Conservation (phyloP, 441 rosid species). For the Euphorbia schlechtendalii region DNA sequence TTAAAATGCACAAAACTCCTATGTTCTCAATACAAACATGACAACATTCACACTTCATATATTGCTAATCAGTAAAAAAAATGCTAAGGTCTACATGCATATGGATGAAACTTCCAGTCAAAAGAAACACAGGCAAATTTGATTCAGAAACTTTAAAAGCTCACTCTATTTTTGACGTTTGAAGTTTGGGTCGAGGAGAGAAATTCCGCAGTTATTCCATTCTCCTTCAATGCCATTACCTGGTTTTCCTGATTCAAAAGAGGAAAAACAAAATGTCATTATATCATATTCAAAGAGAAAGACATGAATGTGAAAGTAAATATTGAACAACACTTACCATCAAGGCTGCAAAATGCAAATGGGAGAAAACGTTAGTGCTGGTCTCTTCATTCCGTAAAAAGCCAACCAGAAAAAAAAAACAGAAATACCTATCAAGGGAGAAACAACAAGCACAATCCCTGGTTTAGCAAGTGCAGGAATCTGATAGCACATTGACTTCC, state of each 20-base stretch:
- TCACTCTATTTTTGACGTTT: constrained; percentile 60
- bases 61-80: background rate
- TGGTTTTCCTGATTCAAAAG: constrained; percentile 64
- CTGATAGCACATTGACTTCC: constrained; percentile 94
- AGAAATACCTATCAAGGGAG: constrained; percentile 78
- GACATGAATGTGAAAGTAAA: constrained; percentile 4
- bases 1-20: background rate
- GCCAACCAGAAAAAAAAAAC: background rate
- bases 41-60: background rate
- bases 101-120: background rate
- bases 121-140: background rate
- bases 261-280: background rate
- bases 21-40: too few relatives aligned
- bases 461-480: constrained; percentile 88
- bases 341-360: constrained; percentile 51
- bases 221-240: constrained; percentile 75
- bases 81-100: background rate
- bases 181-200: constrained; percentile 77
- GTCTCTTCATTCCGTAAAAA: background rate
- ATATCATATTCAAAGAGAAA: background rate
- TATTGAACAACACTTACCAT: constrained; percentile 50
- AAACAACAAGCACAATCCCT: constrained; percentile 89
- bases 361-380: constrained; percentile 4
- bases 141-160: background rate
- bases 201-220: constrained; percentile 87